Evolutionary conservation across 2,329 filamentous ascomycete genomes (phyloP), one percentile per base, ranked within the genome.

Genomic region (Penicillium sp.): DNA sequence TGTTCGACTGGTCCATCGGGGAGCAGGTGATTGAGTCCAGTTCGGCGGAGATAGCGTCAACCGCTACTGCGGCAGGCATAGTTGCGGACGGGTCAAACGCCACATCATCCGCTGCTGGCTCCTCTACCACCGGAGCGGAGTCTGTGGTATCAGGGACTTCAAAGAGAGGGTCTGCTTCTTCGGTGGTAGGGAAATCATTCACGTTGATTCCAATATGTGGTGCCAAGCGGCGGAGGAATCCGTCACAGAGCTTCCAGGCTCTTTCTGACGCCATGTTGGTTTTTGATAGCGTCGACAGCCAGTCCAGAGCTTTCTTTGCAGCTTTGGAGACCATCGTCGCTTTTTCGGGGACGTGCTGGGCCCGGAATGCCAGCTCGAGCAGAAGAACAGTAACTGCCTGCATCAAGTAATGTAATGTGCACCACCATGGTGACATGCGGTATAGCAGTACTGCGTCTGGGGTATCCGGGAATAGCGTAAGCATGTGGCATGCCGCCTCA

Each of bases 391-490:
- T 69, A 1, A 67, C 65, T 13, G 72, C 66, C 57, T 74, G 72
- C 61, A 74, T 72, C 6, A 74, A 58, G 45, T 69, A 71, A 52
- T 74, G 71, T 13, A 74, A 58, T 15, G 70, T 64, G 52, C 65
- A 70, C 69, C 71, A 74, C 72, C 72, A 75, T 13, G 69, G 69
- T 1, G 68, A 67, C 15, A 67, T 60, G 17, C 61, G 63, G 48
- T 72, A 63, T 10, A 75, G 57, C 0, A 66, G 55, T 7, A 62
- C 57, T 7, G 66, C 60, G 43, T 72, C 69, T 13, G 68, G 63
- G 8, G 64, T 61, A 34, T 72, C 65, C 8, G 71, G 71, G 35
- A 75, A 66, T 12, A 73, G 57, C 1, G 61, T 63, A 17, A 75
- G 52, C 55, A 70, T 62, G 31, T 68, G 67, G 40, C 67, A 70